phyloP scores from a whole-genome alignment of 2,329 filamentous ascomycete species.

The Coniosporium uncinatum region DNA sequence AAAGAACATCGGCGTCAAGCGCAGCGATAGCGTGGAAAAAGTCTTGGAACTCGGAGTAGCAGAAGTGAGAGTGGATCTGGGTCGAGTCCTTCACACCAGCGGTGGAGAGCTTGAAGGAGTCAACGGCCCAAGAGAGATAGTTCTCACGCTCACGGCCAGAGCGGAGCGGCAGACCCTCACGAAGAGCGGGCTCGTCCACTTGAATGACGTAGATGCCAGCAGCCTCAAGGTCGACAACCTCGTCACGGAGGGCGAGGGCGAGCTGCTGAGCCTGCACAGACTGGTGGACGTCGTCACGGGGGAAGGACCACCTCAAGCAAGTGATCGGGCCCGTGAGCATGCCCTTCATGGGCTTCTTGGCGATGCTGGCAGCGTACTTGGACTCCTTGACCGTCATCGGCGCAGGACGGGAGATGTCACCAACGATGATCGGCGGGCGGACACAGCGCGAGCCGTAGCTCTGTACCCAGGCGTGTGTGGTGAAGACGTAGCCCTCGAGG shows the following conservation, averaged over 20 bases:
- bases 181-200: conserved; percentile 97
- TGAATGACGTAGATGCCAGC: conserved; percentile 98
- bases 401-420: conserved; percentile 93
- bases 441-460: conserved; percentile 98
- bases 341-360: conserved; percentile 99
- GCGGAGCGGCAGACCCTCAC: conserved; percentile 98
- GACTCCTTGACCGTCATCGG: conserved; percentile 99
- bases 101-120: conserved; percentile 95
- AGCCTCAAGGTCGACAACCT: conserved; percentile 96
- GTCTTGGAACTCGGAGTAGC: conserved; percentile 99
- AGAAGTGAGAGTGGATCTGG: conserved; percentile 99
- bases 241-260: conserved; percentile 94
- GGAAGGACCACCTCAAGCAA: conserved; percentile 99
- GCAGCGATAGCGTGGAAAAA: conserved; percentile 99
- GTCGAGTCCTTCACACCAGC: conserved; percentile 92
- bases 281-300: conserved; percentile 99
- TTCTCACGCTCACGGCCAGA: conserved; percentile 90
- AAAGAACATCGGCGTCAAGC: conserved; percentile 95
- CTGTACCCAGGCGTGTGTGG: conserved; percentile 98
- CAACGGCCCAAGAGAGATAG: conserved; percentile 96
- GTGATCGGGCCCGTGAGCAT: conserved; percentile 99
- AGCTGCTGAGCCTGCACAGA: conserved; percentile 98
- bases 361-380: conserved; percentile 95
- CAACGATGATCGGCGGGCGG: conserved; percentile 95
- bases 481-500: conserved; percentile 96